Evolutionary conservation across 2,329 filamentous ascomycete genomes (phyloP).

Genomic region (Colletotrichum sp.): DNA sequence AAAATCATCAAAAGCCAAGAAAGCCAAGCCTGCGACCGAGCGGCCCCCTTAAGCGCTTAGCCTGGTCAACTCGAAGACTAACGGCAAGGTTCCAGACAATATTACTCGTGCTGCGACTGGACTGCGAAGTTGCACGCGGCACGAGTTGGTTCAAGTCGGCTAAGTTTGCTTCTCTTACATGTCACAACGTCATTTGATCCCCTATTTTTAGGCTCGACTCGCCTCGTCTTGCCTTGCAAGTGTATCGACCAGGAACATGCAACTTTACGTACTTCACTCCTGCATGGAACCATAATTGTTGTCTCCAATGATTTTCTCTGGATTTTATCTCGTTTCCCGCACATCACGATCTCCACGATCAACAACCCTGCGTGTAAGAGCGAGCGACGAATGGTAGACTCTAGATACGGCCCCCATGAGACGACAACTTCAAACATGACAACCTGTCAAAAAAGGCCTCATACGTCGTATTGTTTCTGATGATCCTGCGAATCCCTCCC

Average conservation of each 20-base stretch:
- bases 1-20: neutral
- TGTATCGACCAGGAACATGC: slow-evolving; percentile 15
- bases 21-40: slow-evolving; percentile 1
- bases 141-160: slow-evolving; percentile 5
- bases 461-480: neutral
- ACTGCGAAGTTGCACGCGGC: slow-evolving; percentile 3
- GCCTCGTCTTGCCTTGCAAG: slow-evolving; percentile 13
- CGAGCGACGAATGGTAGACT: neutral
- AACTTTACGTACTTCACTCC: slow-evolving; percentile 14
- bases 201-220: slow-evolving; percentile 15
- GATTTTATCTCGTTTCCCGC: neutral
- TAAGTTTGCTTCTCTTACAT: slow-evolving; percentile 20
- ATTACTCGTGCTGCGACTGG: slow-evolving; percentile 9
- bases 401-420: neutral
- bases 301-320: neutral
- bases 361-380: neutral
- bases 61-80: neutral
- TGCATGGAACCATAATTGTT: slow-evolving; percentile 10
- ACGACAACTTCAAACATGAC: neutral
- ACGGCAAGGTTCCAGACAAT: slow-evolving; percentile 7
- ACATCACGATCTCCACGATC: neutral
- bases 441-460: neutral
- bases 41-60: neutral
- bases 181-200: slow-evolving; percentile 11
- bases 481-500: neutral